A percentile compares a stretch with the other conserved stretches of the same genome.
Evolutionary conservation across 1,284 basidiomycete species (phyloP).

Genomic region (Boletellus dicymbophilus): DNA sequence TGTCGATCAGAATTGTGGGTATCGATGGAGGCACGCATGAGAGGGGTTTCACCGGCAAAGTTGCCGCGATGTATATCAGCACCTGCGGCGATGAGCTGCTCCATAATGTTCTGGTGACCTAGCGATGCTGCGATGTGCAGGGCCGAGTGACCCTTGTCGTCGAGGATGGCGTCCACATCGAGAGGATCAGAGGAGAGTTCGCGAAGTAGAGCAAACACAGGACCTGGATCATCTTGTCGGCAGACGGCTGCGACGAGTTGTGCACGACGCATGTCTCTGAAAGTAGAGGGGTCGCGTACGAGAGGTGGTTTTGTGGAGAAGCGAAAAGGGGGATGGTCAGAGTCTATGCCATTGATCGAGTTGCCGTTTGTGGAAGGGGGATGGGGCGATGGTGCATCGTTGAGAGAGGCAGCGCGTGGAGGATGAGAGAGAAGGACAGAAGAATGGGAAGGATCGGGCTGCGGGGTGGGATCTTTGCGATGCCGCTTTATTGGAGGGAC

Average conservation of each 20-base stretch:
- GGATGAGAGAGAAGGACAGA: constrained; percentile 17
- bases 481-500: constrained; percentile 67
- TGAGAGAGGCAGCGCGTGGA: constrained; percentile 14
- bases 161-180: constrained; percentile 83
- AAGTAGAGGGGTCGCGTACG: constrained; percentile 59
- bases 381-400: constrained; percentile 25
- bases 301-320: constrained; percentile 70
- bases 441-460: constrained; percentile 22
- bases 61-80: constrained; percentile 92
- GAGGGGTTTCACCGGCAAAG: constrained; percentile 91
- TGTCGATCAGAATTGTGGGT: constrained; percentile 86
- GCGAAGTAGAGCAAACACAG: constrained; percentile 64
- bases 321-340: constrained; percentile 49
- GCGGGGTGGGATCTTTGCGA: constrained; percentile 53
- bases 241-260: constrained; percentile 66
- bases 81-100: constrained; percentile 69
- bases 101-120: constrained; percentile 68
- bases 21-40: constrained; percentile 91
- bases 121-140: constrained; percentile 93
- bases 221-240: constrained; percentile 63
- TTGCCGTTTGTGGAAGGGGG: constrained; percentile 36
- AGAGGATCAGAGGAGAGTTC: constrained; percentile 56
- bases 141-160: constrained; percentile 94
- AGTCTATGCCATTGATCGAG: constrained; percentile 34
- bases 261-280: constrained; percentile 62